A percentile compares a stretch with the other conserved stretches of the same genome.
These are phyloP conservation scores for Lepidium campestre DNA, from an alignment of 441 rosid species.

Conservation along the genomic window DNA sequence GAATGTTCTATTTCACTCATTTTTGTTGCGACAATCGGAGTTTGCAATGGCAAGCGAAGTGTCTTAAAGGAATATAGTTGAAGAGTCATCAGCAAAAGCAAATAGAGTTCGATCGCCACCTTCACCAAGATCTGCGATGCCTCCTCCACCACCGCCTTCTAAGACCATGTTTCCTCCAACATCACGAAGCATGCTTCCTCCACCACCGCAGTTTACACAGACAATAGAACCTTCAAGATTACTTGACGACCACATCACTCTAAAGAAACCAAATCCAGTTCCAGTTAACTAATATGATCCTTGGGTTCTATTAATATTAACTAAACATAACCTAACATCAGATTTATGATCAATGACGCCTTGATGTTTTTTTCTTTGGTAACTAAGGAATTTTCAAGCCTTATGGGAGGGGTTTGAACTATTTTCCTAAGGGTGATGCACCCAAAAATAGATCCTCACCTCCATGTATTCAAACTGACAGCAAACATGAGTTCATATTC, in stretches of 20 bases:
- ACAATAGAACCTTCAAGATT: slow-evolving; percentile 21
- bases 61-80: slow-evolving; percentile 42
- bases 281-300: slow-evolving; percentile 36
- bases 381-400: too few species aligned
- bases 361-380: too few species aligned
- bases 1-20: slow-evolving; percentile 14
- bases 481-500: too few species aligned
- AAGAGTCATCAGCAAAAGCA: slow-evolving; percentile 25
- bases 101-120: slow-evolving; percentile 34
- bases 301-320: background rate
- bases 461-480: too few species aligned
- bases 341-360: background rate
- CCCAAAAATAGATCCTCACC: too few species aligned
- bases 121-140: slow-evolving; percentile 35
- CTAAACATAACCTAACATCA: background rate
- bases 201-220: slow-evolving; percentile 47
- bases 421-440: too few species aligned
- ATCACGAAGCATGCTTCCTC: slow-evolving; percentile 35
- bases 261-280: slow-evolving; percentile 34
- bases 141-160: slow-evolving; percentile 14
- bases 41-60: slow-evolving; percentile 28
- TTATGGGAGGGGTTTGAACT: too few species aligned
- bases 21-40: slow-evolving; percentile 45
- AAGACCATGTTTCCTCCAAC: slow-evolving; percentile 22
- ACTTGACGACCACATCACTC: slow-evolving; percentile 22